A percentile compares a stretch with the other conserved stretches of the same genome.
phyloP scores from a whole-genome alignment of 805 yeast species.

The Jamesozyma spencerorum region DNA sequence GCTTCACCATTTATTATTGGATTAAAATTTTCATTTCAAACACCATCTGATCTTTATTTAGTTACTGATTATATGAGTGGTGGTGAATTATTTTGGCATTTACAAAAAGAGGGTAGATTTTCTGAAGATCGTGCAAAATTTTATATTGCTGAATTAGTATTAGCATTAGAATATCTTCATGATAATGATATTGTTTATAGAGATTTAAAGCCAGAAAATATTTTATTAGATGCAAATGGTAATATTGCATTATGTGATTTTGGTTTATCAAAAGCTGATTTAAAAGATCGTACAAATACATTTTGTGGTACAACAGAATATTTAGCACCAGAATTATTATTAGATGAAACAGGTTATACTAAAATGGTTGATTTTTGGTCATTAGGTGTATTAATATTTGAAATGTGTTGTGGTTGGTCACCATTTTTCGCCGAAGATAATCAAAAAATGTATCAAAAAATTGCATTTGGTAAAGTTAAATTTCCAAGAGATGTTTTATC shows the following conservation, averaged over 20 bases:
- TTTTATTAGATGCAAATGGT: slow-evolving; percentile 89
- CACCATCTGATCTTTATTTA: slow-evolving; percentile 82
- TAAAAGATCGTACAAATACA: slow-evolving; percentile 85
- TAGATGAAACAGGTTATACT: slow-evolving; percentile 94
- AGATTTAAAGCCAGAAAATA: slow-evolving; percentile 95
- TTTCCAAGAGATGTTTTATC: slow-evolving; percentile 94
- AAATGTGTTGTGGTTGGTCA: slow-evolving; percentile 99
- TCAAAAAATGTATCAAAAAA: slow-evolving; percentile 97
- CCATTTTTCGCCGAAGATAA: slow-evolving; percentile 97
- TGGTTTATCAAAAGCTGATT: slow-evolving; percentile 89
- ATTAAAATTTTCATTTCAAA: slow-evolving; percentile 90
- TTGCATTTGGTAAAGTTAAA: slow-evolving; percentile 95
- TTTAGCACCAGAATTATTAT: slow-evolving; percentile 89
- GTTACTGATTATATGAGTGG: slow-evolving; percentile 98
- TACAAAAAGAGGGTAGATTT: slow-evolving; percentile 93
- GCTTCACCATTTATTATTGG: slow-evolving; percentile 93
- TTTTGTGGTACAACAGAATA: slow-evolving; percentile 98
- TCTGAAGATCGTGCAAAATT: slow-evolving; percentile 90
- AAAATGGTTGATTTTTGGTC: slow-evolving; percentile 99
- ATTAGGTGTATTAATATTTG: slow-evolving; percentile 89
- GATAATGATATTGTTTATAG: slow-evolving; percentile 94
- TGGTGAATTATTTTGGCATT: slow-evolving; percentile 93
- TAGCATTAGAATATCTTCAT: slow-evolving; percentile 90
- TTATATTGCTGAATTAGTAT: slow-evolving; percentile 89
- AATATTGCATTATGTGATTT: slow-evolving; percentile 96